Conservation (phyloP, 164 flowering plant species). For the Warburgia ugandensis region DNA sequence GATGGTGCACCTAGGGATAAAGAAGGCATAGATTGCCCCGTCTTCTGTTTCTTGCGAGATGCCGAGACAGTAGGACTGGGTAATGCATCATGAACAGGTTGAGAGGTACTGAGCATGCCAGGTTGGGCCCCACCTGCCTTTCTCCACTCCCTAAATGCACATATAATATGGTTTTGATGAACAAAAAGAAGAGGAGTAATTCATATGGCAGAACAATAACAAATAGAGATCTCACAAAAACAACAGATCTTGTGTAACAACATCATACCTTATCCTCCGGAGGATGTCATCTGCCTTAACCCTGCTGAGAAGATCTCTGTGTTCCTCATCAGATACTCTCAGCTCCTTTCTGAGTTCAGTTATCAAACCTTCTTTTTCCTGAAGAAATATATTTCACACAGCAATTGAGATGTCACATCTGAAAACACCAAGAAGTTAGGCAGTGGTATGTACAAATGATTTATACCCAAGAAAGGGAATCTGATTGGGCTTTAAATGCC, state of each 20-base stretch:
- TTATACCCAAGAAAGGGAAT: conserved; percentile 91
- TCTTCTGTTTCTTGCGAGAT: conserved; percentile 80
- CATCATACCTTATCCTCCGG: conserved; percentile 70
- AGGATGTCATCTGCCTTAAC: conserved; percentile 79
- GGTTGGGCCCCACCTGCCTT: conserved; percentile 50
- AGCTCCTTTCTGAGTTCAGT: conserved; percentile 89
- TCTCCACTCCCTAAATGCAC: conserved; percentile 97
- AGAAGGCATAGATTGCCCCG: conserved; percentile 42
- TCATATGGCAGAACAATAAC: no score
- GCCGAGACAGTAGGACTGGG: conserved; percentile 73
- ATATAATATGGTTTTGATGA: no score
- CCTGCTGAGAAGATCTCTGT: conserved; percentile 65
- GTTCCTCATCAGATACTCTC: conserved; percentile 87
- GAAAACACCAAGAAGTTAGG: conserved; percentile 1
- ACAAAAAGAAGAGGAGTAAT: no score
- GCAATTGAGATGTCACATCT: no score
- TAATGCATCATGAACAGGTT: conserved; percentile 48
- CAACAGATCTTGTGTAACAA: no score
- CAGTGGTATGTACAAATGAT: not conserved
- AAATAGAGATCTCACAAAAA: no score
- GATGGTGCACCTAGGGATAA: conserved; percentile 33
- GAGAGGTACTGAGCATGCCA: conserved; percentile 37
- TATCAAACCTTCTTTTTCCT: conserved; percentile 89
- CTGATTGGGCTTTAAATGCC: conserved; percentile 96
- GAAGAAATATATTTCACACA: no score